Evolutionary conservation across 2,329 filamentous ascomycete species (phyloP).

Genomic region (Ophiostoma sp.): DNA sequence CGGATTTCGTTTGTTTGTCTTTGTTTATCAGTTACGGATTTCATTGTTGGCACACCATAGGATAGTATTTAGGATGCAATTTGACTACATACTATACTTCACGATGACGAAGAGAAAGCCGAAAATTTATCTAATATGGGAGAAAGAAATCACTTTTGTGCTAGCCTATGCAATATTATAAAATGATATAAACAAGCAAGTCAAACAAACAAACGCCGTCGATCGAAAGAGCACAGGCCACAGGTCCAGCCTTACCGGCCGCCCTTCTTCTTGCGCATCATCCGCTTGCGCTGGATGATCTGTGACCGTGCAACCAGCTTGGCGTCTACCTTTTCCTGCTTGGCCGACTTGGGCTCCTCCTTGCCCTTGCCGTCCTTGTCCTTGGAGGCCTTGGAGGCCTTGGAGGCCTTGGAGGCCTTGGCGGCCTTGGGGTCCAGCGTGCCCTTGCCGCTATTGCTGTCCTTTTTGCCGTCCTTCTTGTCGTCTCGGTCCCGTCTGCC

Average conservation of each 20-base stretch:
- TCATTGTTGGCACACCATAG: background rate
- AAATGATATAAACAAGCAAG: background rate
- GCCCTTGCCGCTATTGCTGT: slow-evolving; percentile 6
- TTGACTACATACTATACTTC: background rate
- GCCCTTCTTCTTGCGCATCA: slow-evolving; percentile 59
- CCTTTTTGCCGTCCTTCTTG: slow-evolving; percentile 28
- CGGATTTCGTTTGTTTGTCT: background rate
- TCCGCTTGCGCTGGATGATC: slow-evolving; percentile 80
- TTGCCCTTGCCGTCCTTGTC: slow-evolving; percentile 8
- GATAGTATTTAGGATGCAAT: background rate
- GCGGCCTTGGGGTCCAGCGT: background rate
- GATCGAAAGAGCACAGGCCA: background rate
- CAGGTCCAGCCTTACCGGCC: background rate
- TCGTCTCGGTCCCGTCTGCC: slow-evolving; percentile 41
- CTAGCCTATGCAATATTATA: slow-evolving; percentile 6
- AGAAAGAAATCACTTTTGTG: background rate
- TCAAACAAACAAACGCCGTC: background rate
- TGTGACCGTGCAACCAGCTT: slow-evolving; percentile 54
- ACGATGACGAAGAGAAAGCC: background rate
- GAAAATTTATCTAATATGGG: too few relatives aligned
- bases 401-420: background rate
- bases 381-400: background rate
- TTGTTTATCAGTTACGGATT: background rate
- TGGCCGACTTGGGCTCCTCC: slow-evolving; percentile 15
- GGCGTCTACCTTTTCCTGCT: slow-evolving; percentile 31